These are phyloP conservation scores for Ganoderma lingzhi DNA, from an alignment of 1,284 basidiomycete genomes.

Conservation along the genomic window DNA sequence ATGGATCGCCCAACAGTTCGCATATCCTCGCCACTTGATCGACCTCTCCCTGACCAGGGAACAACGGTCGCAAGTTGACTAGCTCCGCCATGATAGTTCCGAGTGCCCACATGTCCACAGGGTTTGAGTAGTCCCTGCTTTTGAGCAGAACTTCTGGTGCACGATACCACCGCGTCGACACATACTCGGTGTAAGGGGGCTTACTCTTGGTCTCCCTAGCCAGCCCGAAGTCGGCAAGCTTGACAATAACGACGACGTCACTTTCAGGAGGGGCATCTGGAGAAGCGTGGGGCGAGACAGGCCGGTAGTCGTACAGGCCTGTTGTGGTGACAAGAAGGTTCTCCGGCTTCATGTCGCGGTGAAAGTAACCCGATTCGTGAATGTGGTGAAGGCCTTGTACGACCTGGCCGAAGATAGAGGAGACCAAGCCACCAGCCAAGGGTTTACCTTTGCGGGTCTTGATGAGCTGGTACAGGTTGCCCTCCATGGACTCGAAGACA, in stretches of 20 bases:
- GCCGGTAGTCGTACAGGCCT: constrained; percentile 93
- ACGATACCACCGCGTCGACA: constrained; percentile 98
- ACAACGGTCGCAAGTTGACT: constrained; percentile 93
- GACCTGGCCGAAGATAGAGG: constrained; percentile 95
- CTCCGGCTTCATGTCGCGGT: constrained; percentile 99
- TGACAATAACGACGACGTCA: constrained; percentile 97
- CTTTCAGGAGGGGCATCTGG: constrained; percentile 77
- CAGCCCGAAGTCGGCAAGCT: constrained; percentile 98
- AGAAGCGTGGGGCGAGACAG: constrained; percentile 68
- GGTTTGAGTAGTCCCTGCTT: constrained; percentile 92
- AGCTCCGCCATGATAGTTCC: constrained; percentile 98
- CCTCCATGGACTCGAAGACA: constrained; percentile 99
- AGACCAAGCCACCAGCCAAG: constrained; percentile 93
- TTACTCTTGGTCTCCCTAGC: constrained; percentile 89
- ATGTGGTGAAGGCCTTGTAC: constrained; percentile 93
- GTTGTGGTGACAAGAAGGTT: constrained; percentile 99
- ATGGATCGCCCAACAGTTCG: constrained; percentile 93
- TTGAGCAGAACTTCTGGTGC: constrained; percentile 96
- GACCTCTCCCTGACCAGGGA: constrained; percentile 96
- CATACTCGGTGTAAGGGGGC: constrained; percentile 99
- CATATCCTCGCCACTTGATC: constrained; percentile 95
- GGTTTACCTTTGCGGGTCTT: constrained; percentile 95
- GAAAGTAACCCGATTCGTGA: constrained; percentile 94
- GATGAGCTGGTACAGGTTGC: constrained; percentile 99
- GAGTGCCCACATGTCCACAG: constrained; percentile 99